Conservation (phyloP, 495 filamentous ascomycete genomes). For the Aspergillus panamensis region DNA sequence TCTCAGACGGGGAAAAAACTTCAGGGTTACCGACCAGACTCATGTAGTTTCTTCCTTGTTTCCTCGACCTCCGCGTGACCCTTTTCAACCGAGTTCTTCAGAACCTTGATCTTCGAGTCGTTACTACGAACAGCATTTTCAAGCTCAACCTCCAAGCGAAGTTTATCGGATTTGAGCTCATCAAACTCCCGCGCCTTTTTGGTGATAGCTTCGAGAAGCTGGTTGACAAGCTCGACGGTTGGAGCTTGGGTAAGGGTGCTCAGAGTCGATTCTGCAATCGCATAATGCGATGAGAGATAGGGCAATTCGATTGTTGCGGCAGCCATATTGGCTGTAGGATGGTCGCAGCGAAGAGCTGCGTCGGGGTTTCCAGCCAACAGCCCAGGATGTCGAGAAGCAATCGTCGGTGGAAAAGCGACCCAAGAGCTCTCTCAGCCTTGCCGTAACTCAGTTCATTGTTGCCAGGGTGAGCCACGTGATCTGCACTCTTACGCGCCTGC, state of each 20-base stretch:
- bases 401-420: conserved; percentile 6
- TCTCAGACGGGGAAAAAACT: not conserved
- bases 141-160: conserved; percentile 84
- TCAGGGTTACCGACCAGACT: conserved; percentile 62
- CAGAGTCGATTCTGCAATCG: conserved; percentile 65
- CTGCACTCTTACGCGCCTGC: not conserved
- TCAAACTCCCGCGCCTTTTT: conserved; percentile 78
- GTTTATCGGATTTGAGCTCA: conserved; percentile 73
- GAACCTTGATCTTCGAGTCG: conserved; percentile 73
- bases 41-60: conserved; percentile 70
- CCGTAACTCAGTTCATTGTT: conserved; percentile 16
- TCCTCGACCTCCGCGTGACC: conserved; percentile 74
- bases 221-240: conserved; percentile 70
- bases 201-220: conserved; percentile 63
- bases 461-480: conserved; percentile 5
- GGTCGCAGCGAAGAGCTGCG: conserved; percentile 22
- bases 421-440: conserved; percentile 7
- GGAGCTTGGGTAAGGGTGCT: conserved; percentile 63
- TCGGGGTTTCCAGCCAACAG: conserved; percentile 12
- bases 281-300: conserved; percentile 72
- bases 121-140: conserved; percentile 79
- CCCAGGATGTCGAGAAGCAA: conserved; percentile 13
- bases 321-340: conserved; percentile 57
- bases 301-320: conserved; percentile 67
- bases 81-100: conserved; percentile 78